phyloP scores from a whole-genome alignment of 2,329 filamentous ascomycete genomes.

The Scolecobasidium constrictum region DNA sequence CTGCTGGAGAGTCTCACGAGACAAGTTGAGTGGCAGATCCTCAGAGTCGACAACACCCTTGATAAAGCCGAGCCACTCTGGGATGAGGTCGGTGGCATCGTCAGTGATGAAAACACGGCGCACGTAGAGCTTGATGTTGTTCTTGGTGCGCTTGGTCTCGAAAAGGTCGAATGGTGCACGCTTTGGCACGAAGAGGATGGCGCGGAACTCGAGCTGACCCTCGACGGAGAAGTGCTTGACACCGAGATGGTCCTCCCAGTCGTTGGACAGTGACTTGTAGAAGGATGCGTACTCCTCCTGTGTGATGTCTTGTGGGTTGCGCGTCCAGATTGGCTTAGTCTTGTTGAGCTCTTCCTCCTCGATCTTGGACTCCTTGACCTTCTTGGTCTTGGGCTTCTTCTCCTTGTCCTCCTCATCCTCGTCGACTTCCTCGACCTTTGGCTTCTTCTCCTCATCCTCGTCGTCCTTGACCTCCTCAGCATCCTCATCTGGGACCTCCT shows the following conservation, averaged over 20 bases:
- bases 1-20: slow-evolving; percentile 99
- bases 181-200: slow-evolving; percentile 99
- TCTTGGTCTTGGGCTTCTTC: slow-evolving; percentile 98
- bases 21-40: slow-evolving; percentile 98
- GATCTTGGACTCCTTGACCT: slow-evolving; percentile 95
- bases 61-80: slow-evolving; percentile 98
- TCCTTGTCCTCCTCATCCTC: slow-evolving; percentile 73
- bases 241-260: slow-evolving; percentile 98
- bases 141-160: slow-evolving; percentile 99
- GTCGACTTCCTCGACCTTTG: slow-evolving; percentile 88
- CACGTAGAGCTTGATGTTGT: slow-evolving; percentile 99
- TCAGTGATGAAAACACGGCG: slow-evolving; percentile 99
- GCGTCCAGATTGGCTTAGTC: slow-evolving; percentile 99
- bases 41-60: slow-evolving; percentile 99
- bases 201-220: slow-evolving; percentile 99
- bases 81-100: slow-evolving; percentile 96
- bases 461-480: slow-evolving; percentile 50
- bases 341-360: slow-evolving; percentile 99
- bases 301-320: slow-evolving; percentile 90
- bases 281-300: slow-evolving; percentile 96
- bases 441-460: slow-evolving; percentile 79
- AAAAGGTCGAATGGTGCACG: slow-evolving; percentile 98
- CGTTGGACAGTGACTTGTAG: slow-evolving; percentile 99
- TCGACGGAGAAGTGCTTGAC: slow-evolving; percentile 99
- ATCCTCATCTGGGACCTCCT: slow-evolving; percentile 94